Evolutionary conservation across 2,329 filamentous ascomycete species (phyloP), one percentile per base, ranked within the genome.

Genomic region (Exophiala xenobiotica): DNA sequence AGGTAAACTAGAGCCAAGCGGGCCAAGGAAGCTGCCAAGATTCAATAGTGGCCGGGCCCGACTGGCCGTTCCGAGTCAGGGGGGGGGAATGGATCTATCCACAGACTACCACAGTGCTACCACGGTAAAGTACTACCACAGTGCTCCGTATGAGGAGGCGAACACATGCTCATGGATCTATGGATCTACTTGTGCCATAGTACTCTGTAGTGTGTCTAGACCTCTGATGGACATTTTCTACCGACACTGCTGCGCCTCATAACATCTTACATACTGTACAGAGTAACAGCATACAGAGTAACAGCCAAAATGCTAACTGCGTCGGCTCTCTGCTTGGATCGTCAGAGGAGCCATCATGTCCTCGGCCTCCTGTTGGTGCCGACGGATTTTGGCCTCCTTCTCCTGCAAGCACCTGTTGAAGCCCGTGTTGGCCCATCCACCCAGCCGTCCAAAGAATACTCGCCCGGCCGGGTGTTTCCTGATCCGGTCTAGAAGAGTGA

Each of bases 381-480:
- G 41, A 18, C 55, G 52, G 11, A 35, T n/a, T 44, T 39, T 51
- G 1, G 59, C 60, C 31, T 75, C 71, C 52, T 70, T 74, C 51
- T 84, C 90, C 53, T 85, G 80, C 67, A 86, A 85, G 42, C 95
- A 83, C 42, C 92, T 80, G 60, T 87, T 85, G 64, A 87, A 96
- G 2, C 88, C 92, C 58, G 95, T 72, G 71, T 92, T 95, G 61
- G 91, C 86, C 66, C 96, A 99, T 38, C 89, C 79, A 51, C 90
- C 93, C 42, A 99, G 74, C 23, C 83, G 82, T 59, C 80, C 83
- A 89, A 92, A 99, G 79, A 93, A 97, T 70, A 97, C 90, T 64
- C 90, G 81, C 1, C 93, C 93, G 7, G 90, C 93, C 65, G 95
- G 87, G 70, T 99, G 92, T 51, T 86, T 84, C 60, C 84, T 81